Evolutionary conservation across 139 green algal genomes (phyloP), one percentile per base, ranked within the genome.

Genomic region (Micractinium sp.): DNA sequence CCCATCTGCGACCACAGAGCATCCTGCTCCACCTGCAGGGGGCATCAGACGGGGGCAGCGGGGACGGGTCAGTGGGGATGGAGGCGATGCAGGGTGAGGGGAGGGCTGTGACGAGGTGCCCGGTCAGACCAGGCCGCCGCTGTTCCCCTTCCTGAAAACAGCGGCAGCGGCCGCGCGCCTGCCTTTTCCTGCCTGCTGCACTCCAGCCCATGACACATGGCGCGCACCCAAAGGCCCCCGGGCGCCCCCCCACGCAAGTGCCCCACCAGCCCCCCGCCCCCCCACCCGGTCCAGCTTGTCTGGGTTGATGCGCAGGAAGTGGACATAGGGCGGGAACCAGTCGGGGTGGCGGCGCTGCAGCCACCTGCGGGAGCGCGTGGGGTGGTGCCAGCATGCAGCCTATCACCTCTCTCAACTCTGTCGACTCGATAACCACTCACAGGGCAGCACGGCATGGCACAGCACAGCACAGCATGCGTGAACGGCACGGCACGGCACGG

Each of bases 231-330:
- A 9, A 16, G 47, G 7, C 47, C 47, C 5, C 47, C 47, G 9
- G 67, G 67, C 18, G 27, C 67, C 31, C 27, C 23, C 67, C 19
- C 36, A 31, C 76, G 23, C 85, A 63, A 3, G n/a, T 35, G 41
- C 27, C 2, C 27, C 0, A 13, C 47, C 9, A 63, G 27, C 13
- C 4, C 27, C 36, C 29, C 31, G 5, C 12, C 53, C 29, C 29
- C 71, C 7, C 80, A 91, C 85, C 53, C 13, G 29, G 53, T 91
- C 89, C 53, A 91, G 89, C 36, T 81, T 86, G 47, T 87, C 79
- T 18, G 89, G 89, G 67, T 89, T 81, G 67, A 91, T 85, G 27
- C 89, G 61, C 33, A 91, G 89, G 22, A 89, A 80, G 83, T 91
- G 89, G 2, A 91, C 38, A 61, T 82, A 91, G n/a, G 33, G 36